phyloP scores from a whole-genome alignment of 345 rosid species.

The Ricinus communis region DNA sequence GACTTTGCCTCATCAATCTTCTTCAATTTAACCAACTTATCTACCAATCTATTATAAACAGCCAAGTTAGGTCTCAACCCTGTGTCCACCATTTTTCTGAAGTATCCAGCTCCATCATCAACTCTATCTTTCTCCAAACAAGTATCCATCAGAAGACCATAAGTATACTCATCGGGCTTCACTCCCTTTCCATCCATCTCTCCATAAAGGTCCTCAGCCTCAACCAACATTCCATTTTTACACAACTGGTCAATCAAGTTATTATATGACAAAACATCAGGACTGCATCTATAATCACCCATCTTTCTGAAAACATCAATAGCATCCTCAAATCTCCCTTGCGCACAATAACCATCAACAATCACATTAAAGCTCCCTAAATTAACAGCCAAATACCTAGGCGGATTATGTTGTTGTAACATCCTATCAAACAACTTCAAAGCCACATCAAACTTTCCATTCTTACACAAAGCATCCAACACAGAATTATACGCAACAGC shows the following conservation, averaged over 20 bases:
- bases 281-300: conserved; percentile 62
- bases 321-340: conserved; percentile 65
- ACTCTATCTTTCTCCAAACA: conserved; percentile 57
- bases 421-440: conserved; percentile 67
- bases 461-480: conserved; percentile 71
- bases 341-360: conserved; percentile 69
- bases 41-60: conserved; percentile 67
- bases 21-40: conserved; percentile 56
- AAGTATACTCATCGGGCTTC: conserved; percentile 81
- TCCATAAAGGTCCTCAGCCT: conserved; percentile 67
- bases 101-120: conserved; percentile 83
- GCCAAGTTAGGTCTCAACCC: conserved; percentile 74
- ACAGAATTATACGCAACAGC: conserved; percentile 66
- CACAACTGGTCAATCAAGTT: conserved; percentile 81
- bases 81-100: conserved; percentile 62
- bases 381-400: conserved; percentile 57
- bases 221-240: conserved; percentile 56
- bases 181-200: conserved; percentile 81
- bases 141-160: conserved; percentile 70
- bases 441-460: conserved; percentile 72
- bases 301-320: conserved; percentile 65
- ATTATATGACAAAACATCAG: conserved; percentile 67
- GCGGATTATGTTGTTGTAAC: conserved; percentile 66
- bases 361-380: conserved; percentile 88
- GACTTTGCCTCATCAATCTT: conserved; percentile 77